Conservation (phyloP, 257 asterid genomes). For the Coffea eugenioides region DNA sequence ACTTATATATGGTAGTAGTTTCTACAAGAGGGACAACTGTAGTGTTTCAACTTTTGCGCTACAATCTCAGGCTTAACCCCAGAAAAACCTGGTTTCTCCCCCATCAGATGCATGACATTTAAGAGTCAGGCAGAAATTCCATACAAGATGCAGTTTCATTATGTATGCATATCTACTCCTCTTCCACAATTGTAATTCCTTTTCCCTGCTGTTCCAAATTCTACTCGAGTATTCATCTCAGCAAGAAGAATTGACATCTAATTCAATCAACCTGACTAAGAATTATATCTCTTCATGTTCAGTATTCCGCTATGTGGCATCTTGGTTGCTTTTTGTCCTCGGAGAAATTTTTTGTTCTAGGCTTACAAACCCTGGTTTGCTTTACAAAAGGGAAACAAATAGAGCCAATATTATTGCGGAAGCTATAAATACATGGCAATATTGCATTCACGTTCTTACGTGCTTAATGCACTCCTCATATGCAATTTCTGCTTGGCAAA, state of each 20-base stretch:
- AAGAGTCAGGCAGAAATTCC: neutral
- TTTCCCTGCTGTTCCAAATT: neutral
- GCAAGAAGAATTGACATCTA: neutral
- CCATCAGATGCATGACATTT: neutral
- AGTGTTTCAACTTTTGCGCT: neutral
- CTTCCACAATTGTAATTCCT: neutral
- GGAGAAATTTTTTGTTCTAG: too few relatives aligned
- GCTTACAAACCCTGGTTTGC: too few relatives aligned
- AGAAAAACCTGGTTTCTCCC: neutral
- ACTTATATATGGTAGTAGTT: neutral
- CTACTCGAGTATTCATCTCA: neutral
- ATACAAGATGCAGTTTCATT: neutral
- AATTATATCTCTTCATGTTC: neutral
- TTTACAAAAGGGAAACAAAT: too few relatives aligned
- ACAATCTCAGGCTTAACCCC: neutral
- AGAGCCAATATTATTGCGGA: too few relatives aligned
- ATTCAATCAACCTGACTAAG: neutral
- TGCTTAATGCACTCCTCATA: too few relatives aligned
- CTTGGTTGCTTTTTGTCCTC: too few relatives aligned
- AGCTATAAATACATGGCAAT: too few relatives aligned
- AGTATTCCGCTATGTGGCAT: neutral
- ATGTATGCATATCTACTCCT: neutral
- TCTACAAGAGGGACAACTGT: neutral
- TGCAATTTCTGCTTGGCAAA: too few relatives aligned
- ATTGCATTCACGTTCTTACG: too few relatives aligned